Conservation (phyloP, 805 yeast genomes). For the Candida sithepensis region DNA sequence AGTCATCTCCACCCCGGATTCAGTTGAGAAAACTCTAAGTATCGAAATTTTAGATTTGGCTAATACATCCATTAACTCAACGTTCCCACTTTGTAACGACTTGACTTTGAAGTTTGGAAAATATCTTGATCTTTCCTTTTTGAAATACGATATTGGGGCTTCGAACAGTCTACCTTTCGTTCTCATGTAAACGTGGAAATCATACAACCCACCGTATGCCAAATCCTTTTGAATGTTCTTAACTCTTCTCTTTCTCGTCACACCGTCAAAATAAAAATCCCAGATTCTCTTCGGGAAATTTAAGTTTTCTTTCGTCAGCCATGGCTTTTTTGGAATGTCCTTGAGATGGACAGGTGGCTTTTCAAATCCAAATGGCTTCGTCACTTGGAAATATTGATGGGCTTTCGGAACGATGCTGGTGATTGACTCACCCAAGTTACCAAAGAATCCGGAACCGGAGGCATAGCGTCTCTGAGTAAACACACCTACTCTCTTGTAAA, state of each 20-base stretch:
- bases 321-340: slow-evolving; percentile 20
- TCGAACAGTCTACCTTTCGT: slow-evolving; percentile 82
- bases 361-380: slow-evolving; percentile 31
- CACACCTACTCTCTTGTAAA: slow-evolving; percentile 2
- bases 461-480: slow-evolving; percentile 22
- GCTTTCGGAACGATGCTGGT: slow-evolving; percentile 32
- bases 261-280: slow-evolving; percentile 34
- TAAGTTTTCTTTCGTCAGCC: slow-evolving; percentile 26
- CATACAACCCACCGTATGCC: slow-evolving; percentile 64
- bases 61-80: slow-evolving; percentile 37
- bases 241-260: slow-evolving; percentile 33
- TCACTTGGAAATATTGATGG: slow-evolving; percentile 29
- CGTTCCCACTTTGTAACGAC: slow-evolving; percentile 38
- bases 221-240: slow-evolving; percentile 53
- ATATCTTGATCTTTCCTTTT: slow-evolving; percentile 64
- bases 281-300: slow-evolving; percentile 30
- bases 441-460: slow-evolving; percentile 26
- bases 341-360: slow-evolving; percentile 22
- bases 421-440: slow-evolving; percentile 30
- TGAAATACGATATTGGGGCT: slow-evolving; percentile 79
- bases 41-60: slow-evolving; percentile 51
- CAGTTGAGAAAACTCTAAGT: slow-evolving; percentile 61
- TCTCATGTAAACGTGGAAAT: slow-evolving; percentile 59
- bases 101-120: slow-evolving; percentile 77
- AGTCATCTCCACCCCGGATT: slow-evolving; percentile 67